Evolutionary conservation across 2,329 filamentous ascomycete genomes (phyloP).

Genomic region (Trichophyton verrucosum): DNA sequence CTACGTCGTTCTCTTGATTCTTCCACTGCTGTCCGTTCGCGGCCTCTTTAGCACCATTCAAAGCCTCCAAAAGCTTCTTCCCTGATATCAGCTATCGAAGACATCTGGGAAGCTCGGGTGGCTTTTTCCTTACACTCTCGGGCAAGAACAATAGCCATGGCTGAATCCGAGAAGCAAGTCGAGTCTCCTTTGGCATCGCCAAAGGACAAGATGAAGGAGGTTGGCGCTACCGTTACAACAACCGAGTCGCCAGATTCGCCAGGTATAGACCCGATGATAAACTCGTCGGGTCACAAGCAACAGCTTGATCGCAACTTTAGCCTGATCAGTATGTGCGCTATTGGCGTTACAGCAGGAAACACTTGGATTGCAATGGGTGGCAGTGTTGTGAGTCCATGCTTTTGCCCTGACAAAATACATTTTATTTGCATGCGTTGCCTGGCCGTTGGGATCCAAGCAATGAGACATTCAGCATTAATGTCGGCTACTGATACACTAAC

Average conservation of each 20-base stretch:
- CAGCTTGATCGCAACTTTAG: slow-evolving; percentile 53
- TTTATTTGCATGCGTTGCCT: not conserved
- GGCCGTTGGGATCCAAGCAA: slow-evolving; percentile 1
- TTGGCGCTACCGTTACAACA: not conserved
- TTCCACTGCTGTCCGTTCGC: not conserved
- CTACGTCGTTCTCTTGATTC: not conserved
- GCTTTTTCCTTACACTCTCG: not conserved
- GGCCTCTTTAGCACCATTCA: not conserved
- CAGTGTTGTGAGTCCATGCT: slow-evolving; percentile 42
- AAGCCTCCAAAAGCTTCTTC: not conserved
- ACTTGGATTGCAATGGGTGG: slow-evolving; percentile 54
- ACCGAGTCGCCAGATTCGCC: not conserved
- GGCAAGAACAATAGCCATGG: not conserved
- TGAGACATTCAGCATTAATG: not conserved
- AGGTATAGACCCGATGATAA: slow-evolving; percentile 29
- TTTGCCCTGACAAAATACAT: slow-evolving; percentile 22
- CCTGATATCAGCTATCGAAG: not conserved
- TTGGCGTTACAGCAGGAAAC: slow-evolving; percentile 51
- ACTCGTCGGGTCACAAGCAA: slow-evolving; percentile 52
- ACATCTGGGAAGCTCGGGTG: not conserved
- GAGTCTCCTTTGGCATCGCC: not conserved
- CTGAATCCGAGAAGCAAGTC: not conserved
- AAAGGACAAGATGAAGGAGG: not conserved
- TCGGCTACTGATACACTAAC: slow-evolving; percentile 3
- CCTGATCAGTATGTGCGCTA: slow-evolving; percentile 46